A percentile compares a stretch with the other conserved stretches of the same genome.
These are phyloP conservation scores for Clitoria ternatea DNA, from an alignment of 306 rosid species.

Conservation along the genomic window DNA sequence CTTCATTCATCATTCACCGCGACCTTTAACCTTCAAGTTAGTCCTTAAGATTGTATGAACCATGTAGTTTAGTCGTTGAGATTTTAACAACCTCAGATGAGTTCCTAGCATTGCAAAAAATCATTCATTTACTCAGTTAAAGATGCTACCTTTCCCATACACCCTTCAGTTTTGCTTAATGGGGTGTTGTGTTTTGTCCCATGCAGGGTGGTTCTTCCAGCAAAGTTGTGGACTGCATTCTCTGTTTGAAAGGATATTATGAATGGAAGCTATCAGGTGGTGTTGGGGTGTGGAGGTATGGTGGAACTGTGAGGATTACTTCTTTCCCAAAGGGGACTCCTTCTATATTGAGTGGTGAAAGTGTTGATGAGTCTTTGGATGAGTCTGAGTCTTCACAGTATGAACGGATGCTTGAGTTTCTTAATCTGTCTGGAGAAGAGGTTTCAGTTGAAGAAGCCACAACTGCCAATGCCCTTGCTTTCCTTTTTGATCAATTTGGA, in stretches of 20 bases:
- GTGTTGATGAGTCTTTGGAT: slow-evolving; percentile 60
- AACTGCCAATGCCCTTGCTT: slow-evolving; percentile 62
- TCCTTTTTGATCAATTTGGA: slow-evolving; percentile 82
- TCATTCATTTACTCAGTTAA: too few species aligned
- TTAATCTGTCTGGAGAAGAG: slow-evolving; percentile 66
- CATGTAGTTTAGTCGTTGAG: too few species aligned
- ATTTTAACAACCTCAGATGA: too few species aligned
- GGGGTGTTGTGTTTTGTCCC: not conserved
- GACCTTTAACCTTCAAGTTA: not conserved
- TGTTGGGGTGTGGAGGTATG: slow-evolving; percentile 96
- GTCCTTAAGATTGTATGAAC: too few species aligned
- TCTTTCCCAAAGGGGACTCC: slow-evolving; percentile 65
- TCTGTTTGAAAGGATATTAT: slow-evolving; percentile 87
- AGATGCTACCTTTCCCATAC: not conserved
- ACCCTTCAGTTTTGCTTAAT: not conserved
- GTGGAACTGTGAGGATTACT: slow-evolving; percentile 89
- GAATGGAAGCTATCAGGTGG: slow-evolving; percentile 95
- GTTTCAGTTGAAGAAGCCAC: slow-evolving; percentile 66
- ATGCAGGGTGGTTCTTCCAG: slow-evolving; percentile 80
- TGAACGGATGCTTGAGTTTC: slow-evolving; percentile 67
- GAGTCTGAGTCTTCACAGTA: slow-evolving; percentile 75
- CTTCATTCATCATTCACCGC: too few species aligned
- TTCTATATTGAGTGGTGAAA: slow-evolving; percentile 50
- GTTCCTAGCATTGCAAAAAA: too few species aligned
- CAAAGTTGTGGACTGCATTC: slow-evolving; percentile 96